phyloP scores from a whole-genome alignment of 768 basidiomycete genomes.

The Kwoniella botswanensis region DNA sequence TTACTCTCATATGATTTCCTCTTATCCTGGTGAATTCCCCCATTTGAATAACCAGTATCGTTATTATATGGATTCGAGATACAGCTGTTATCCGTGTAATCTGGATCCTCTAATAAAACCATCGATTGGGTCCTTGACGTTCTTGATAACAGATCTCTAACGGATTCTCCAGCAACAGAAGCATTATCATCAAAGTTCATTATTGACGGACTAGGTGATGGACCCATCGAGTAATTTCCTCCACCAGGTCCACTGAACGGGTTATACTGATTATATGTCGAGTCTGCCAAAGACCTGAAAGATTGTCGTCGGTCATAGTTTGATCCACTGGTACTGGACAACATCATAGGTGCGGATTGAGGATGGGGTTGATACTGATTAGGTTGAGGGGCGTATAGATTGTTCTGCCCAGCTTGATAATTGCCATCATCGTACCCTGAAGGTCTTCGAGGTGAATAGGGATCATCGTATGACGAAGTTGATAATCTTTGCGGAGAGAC shows the following conservation, averaged over 20 bases:
- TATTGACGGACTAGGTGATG: slow-evolving; percentile 45
- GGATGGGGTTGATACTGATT: slow-evolving; percentile 1
- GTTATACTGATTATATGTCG: slow-evolving; percentile 43
- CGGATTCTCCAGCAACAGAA: slow-evolving; percentile 48
- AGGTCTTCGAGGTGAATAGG: background rate
- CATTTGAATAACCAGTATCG: too few species aligned
- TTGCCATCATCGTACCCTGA: slow-evolving; percentile 1
- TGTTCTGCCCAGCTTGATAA: background rate
- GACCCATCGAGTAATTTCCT: slow-evolving; percentile 17
- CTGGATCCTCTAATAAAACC: slow-evolving; percentile 47
- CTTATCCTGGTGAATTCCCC: background rate
- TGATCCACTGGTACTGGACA: slow-evolving; percentile 13
- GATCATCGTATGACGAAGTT: slow-evolving; percentile 9
- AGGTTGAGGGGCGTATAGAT: slow-evolving; percentile 10
- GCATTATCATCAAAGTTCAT: slow-evolving; percentile 33
- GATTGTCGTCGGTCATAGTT: slow-evolving; percentile 23
- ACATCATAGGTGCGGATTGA: slow-evolving; percentile 14
- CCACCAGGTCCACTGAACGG: slow-evolving; percentile 26
- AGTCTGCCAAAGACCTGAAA: slow-evolving; percentile 39
- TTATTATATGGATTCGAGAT: slow-evolving; percentile 1
- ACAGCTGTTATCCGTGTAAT: background rate
- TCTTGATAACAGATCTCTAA: slow-evolving; percentile 28
- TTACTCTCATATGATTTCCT: slow-evolving; percentile 4
- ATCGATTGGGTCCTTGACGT: slow-evolving; percentile 48
- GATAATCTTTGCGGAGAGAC: background rate